Percentiles rank a stretch among this genome's conserved stretches.
Evolutionary conservation across 1,139 yeast genomes (phyloP).

Genomic region (Nakaseomyces glabratus): DNA sequence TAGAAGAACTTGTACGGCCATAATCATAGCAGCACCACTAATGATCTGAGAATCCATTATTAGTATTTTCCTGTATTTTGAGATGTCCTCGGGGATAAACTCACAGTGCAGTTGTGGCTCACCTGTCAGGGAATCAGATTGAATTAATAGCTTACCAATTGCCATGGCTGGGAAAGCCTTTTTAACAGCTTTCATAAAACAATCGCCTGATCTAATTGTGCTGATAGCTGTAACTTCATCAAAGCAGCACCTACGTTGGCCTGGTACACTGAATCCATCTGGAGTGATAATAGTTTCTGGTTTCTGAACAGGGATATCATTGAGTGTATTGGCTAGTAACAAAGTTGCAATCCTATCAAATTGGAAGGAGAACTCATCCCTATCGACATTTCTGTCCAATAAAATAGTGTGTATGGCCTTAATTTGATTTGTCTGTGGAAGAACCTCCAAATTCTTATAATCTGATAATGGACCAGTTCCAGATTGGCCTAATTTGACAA

Average conservation of each 20-base stretch:
- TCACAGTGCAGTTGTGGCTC: conserved; percentile 87
- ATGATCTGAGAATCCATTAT: conserved; percentile 81
- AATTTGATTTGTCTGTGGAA: conserved; percentile 60
- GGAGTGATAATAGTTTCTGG: conserved; percentile 39
- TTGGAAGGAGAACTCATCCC: conserved; percentile 77
- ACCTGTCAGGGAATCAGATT: conserved; percentile 80
- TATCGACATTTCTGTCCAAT: conserved; percentile 43
- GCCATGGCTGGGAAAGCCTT: conserved; percentile 68
- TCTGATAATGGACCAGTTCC: conserved; percentile 16
- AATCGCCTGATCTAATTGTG: conserved; percentile 85
- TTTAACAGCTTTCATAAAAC: conserved; percentile 71
- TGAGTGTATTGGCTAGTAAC: conserved; percentile 59
- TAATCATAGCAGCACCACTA: conserved; percentile 88
- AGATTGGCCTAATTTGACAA: conserved; percentile 29
- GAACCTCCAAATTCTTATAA: conserved; percentile 24
- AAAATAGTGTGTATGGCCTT: conserved; percentile 65
- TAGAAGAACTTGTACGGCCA: conserved; percentile 82
- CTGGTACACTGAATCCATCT: conserved; percentile 32
- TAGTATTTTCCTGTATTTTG: conserved; percentile 41
- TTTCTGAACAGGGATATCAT: conserved; percentile 32
- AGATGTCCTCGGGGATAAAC: conserved; percentile 41
- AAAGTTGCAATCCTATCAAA: conserved; percentile 72
- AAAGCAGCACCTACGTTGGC: conserved; percentile 34
- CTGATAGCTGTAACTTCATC: conserved; percentile 62
- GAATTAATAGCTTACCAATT: conserved; percentile 77